phyloP scores from a whole-genome alignment of 805 yeast species.

The Cyberlindnera petersonii region DNA sequence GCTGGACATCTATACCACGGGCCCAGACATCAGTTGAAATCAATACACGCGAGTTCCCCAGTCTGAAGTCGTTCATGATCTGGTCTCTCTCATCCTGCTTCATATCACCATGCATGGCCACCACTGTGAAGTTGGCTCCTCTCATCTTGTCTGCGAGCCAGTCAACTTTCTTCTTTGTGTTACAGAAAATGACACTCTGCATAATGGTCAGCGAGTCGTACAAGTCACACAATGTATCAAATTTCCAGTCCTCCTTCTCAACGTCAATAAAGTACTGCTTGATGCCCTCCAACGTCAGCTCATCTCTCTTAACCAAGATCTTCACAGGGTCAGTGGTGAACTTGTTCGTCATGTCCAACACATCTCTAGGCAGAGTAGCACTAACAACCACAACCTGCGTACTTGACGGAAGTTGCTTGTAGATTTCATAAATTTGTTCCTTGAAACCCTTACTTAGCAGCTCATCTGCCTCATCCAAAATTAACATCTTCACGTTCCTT shows the following conservation, averaged over 20 bases:
- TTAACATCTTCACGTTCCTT: conserved; percentile 77
- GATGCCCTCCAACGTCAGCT: conserved; percentile 89
- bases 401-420: conserved; percentile 74
- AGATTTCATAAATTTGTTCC: conserved; percentile 91
- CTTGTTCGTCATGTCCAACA: conserved; percentile 84
- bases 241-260: conserved; percentile 90
- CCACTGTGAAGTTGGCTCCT: conserved; percentile 82
- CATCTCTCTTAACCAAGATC: conserved; percentile 91
- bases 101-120: conserved; percentile 96
- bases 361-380: conserved; percentile 92
- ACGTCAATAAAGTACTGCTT: conserved; percentile 88
- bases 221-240: conserved; percentile 89
- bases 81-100: conserved; percentile 91
- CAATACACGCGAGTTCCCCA: conserved; percentile 88
- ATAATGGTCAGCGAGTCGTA: conserved; percentile 94
- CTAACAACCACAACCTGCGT: conserved; percentile 92
- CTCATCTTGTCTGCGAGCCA: conserved; percentile 79
- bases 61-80: conserved; percentile 93
- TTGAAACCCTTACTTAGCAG: conserved; percentile 89
- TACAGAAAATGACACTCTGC: conserved; percentile 97
- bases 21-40: conserved; percentile 98
- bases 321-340: conserved; percentile 93
- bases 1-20: conserved; percentile 98
- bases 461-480: conserved; percentile 97
- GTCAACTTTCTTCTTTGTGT: conserved; percentile 93